Conservation (phyloP, 2,329 filamentous ascomycete species). For the Epichloe coenophiala region DNA sequence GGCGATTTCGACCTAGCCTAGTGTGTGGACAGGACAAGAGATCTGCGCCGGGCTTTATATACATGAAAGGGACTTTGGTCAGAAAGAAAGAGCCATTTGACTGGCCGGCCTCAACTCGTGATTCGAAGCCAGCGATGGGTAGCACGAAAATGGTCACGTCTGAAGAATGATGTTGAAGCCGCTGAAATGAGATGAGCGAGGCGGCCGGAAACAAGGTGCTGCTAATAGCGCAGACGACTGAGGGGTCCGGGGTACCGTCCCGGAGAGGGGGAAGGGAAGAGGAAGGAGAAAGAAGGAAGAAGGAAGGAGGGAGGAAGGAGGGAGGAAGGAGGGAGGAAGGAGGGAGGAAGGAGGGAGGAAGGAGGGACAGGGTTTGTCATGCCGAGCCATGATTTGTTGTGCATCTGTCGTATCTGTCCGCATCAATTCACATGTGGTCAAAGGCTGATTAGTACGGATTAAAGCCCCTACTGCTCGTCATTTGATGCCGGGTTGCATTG, state of each 20-base stretch:
- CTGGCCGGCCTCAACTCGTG: background rate
- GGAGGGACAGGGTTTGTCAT: background rate
- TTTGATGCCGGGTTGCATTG: background rate
- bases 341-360: too few species aligned
- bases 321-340: too few species aligned
- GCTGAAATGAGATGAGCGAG: background rate
- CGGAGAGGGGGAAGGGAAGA: fast-evolving
- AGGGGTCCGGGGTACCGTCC: background rate
- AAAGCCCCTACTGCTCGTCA: background rate
- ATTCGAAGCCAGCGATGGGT: background rate
- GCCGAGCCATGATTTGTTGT: too few species aligned
- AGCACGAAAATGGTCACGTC: background rate
- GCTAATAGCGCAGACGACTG: too few species aligned
- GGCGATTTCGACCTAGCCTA: too few species aligned
- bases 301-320: background rate
- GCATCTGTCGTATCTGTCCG: background rate
- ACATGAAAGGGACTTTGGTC: background rate
- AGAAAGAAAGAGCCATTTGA: background rate
- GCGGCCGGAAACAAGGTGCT: background rate
- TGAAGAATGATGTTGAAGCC: background rate
- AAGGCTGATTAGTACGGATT: too few species aligned
- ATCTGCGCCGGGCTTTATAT: background rate
- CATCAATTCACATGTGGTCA: background rate
- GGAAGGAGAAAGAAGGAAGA: background rate
- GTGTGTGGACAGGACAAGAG: background rate